A percentile compares a stretch with the other conserved stretches of the same genome.
Conservation (phyloP, 805 yeast species). For the Wickerhamiella slavikovae region DNA sequence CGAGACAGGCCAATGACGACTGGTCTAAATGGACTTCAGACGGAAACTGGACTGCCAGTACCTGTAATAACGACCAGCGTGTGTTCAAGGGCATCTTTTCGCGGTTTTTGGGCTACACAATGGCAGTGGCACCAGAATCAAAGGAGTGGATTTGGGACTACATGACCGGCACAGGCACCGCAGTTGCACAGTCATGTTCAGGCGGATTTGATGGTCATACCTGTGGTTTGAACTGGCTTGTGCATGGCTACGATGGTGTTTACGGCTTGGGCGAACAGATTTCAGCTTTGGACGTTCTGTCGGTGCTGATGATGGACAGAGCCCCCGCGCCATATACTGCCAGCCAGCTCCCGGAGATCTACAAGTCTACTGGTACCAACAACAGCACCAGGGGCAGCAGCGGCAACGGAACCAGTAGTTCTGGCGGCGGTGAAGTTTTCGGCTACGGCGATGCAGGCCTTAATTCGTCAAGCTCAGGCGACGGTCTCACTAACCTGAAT, state of each 20-base stretch:
- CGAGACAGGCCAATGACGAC: too few species aligned
- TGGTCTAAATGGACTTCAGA: too few species aligned
- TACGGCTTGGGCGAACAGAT: constrained; percentile 87
- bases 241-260: constrained; percentile 41
- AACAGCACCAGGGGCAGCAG: constrained; percentile 1
- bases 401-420: constrained; percentile 1
- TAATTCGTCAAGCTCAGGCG: constrained; percentile 7
- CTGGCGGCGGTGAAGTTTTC: constrained; percentile 7
- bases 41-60: constrained; percentile 11
- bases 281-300: constrained; percentile 51
- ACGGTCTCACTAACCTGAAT: constrained; percentile 5
- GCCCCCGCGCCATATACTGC: constrained; percentile 12
- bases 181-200: constrained; percentile 63
- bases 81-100: constrained; percentile 77
- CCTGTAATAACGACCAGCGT: constrained; percentile 74
- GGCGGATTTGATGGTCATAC: constrained; percentile 82
- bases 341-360: constrained; percentile 6
- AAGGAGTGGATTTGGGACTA: constrained; percentile 22
- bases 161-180: constrained; percentile 32
- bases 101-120: constrained; percentile 54
- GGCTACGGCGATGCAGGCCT: constrained; percentile 15
- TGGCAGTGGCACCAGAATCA: constrained; percentile 40
- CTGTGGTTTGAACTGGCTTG: constrained; percentile 69
- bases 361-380: constrained; percentile 1
- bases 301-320: constrained; percentile 7